Percentiles rank a stretch among this genome's conserved stretches.
Evolutionary conservation across 345 rosid species (phyloP).

Genomic region (Alliaria petiolata): DNA sequence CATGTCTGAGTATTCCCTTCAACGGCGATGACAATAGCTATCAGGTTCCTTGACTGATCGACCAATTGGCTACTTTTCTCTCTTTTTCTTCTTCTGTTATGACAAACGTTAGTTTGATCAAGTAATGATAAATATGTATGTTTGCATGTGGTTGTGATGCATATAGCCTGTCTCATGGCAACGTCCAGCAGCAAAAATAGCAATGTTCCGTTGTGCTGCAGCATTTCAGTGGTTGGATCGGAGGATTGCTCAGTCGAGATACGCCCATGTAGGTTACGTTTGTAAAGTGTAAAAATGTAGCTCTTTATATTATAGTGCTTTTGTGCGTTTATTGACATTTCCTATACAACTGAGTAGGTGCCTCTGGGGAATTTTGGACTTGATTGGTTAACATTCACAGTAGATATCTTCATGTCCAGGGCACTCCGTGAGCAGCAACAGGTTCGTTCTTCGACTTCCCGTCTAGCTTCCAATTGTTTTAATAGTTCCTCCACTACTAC

Average conservation of each 20-base stretch:
- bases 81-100: neutral
- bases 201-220: constrained; percentile 92
- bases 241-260: constrained; percentile 85
- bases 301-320: neutral
- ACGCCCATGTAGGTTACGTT: constrained; percentile 73
- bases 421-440: constrained; percentile 92
- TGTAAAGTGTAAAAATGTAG: neutral
- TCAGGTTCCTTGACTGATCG: constrained; percentile 52
- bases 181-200: constrained; percentile 84
- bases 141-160: constrained; percentile 9
- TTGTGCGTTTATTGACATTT: constrained; percentile 19
- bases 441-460: constrained; percentile 39
- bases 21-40: constrained; percentile 85
- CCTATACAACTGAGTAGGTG: constrained; percentile 52
- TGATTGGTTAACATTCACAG: constrained; percentile 83
- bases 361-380: constrained; percentile 86
- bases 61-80: constrained; percentile 1
- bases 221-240: constrained; percentile 91
- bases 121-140: constrained; percentile 16
- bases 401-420: constrained; percentile 88
- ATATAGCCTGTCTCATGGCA: constrained; percentile 95
- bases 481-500: constrained; percentile 5
- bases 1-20: constrained; percentile 82
- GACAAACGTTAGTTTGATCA: constrained; percentile 1
- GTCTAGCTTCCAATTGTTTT: neutral